A percentile compares a stretch with the other conserved stretches of the same genome.
Conservation (phyloP, 805 yeast species). For the Ogataea pignaliae region DNA sequence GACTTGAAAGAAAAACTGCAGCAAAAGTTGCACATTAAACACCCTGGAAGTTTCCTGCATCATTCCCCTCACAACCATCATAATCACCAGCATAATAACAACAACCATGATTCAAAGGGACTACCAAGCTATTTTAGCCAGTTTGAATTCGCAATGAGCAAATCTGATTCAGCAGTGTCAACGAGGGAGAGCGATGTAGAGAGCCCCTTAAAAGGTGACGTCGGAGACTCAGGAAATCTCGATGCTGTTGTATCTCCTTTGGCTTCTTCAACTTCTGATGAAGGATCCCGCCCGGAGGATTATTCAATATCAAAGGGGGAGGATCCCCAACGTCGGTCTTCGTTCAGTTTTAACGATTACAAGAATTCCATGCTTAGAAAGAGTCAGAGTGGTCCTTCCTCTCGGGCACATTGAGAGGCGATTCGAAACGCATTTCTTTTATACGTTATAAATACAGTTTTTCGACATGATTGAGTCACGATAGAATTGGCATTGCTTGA, state of each 20-base stretch:
- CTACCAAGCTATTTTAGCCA: slow-evolving; percentile 2
- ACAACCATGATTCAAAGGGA: neutral
- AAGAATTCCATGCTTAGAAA: slow-evolving; percentile 19
- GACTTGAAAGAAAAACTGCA: slow-evolving; percentile 8
- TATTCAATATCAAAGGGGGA: neutral
- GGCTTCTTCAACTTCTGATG: neutral
- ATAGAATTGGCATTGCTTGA: no score
- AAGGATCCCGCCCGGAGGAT: neutral
- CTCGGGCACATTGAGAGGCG: neutral
- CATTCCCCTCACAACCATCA: neutral
- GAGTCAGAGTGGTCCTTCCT: slow-evolving; percentile 16
- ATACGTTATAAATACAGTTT: no score
- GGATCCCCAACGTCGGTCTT: slow-evolving; percentile 5
- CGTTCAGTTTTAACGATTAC: slow-evolving; percentile 26
- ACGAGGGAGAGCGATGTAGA: no score
- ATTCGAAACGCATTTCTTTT: no score
- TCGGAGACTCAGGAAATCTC: no score
- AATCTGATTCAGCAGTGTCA: neutral
- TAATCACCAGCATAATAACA: no score
- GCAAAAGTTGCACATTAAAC: slow-evolving; percentile 3
- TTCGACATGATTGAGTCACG: no score
- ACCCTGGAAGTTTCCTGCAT: neutral
- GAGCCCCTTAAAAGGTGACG: no score
- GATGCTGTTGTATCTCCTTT: no score
- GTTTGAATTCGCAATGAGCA: slow-evolving; percentile 10